A percentile compares a stretch with the other conserved stretches of the same genome.
Evolutionary conservation across 1,284 basidiomycete genomes (phyloP).

Genomic region (Papiliotrema fonsecae): DNA sequence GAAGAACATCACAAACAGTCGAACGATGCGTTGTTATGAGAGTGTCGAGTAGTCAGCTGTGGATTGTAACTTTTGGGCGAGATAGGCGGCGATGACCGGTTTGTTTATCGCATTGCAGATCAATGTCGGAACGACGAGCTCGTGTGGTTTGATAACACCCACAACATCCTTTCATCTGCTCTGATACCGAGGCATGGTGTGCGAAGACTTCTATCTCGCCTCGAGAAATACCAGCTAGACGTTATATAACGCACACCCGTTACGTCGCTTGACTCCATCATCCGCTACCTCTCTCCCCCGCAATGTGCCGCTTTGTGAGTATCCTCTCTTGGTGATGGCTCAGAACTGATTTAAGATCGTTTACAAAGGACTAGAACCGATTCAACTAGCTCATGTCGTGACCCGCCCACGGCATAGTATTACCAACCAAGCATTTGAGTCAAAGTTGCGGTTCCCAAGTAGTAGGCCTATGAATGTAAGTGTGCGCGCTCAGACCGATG

Average conservation of each 20-base stretch:
- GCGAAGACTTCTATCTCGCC: background rate
- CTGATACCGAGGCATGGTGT: slow-evolving; percentile 1
- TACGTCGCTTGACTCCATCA: background rate
- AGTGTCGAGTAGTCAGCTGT: background rate
- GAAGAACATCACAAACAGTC: too few relatives aligned
- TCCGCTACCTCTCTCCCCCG: background rate
- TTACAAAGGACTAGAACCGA: slow-evolving; percentile 83
- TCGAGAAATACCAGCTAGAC: background rate
- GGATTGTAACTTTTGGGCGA: background rate
- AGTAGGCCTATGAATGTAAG: slow-evolving; percentile 71
- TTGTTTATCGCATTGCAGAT: too few relatives aligned
- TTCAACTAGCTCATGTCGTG: slow-evolving; percentile 81
- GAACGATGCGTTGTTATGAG: too few relatives aligned
- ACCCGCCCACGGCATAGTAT: slow-evolving; percentile 91
- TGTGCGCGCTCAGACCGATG: too few relatives aligned
- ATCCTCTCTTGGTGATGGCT: background rate
- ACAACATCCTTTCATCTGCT: slow-evolving; percentile 1
- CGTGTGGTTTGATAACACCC: background rate
- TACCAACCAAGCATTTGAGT: slow-evolving; percentile 92
- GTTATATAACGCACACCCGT: background rate
- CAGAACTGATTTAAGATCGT: slow-evolving; percentile 47
- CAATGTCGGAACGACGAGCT: background rate
- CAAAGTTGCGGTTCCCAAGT: slow-evolving; percentile 72
- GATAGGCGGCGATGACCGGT: background rate
- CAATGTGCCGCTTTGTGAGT: slow-evolving; percentile 31